These are phyloP conservation scores for Cinnamomum micranthum DNA, from an alignment of 164 flowering plant genomes.

Conservation along the genomic window DNA sequence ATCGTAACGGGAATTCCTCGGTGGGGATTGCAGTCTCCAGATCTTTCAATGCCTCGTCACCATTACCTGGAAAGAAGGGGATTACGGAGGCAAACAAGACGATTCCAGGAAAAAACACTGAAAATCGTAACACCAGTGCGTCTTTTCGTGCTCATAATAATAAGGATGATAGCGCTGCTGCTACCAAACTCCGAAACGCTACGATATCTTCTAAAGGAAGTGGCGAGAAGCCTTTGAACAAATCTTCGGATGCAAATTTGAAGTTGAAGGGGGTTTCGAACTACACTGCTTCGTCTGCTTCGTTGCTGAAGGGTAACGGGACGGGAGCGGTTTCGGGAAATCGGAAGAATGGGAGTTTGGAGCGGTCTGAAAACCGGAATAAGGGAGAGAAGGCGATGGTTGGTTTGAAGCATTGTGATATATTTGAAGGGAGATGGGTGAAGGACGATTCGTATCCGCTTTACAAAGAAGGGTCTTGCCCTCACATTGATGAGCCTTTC, in stretches of 20 bases:
- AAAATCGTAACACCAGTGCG: background rate
- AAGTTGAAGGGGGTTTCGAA: conserved; percentile 20
- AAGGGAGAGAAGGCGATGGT: conserved; percentile 19
- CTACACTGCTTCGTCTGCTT: conserved; percentile 39
- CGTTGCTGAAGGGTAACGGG: conserved; percentile 20
- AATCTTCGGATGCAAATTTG: background rate
- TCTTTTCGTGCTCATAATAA: background rate
- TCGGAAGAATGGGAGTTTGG: conserved; percentile 20
- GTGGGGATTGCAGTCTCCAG: background rate
- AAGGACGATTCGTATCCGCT: conserved; percentile 80
- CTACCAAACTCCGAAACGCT: background rate
- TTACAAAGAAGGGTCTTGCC: conserved; percentile 76
- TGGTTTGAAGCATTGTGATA: conserved; percentile 53
- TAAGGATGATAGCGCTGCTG: background rate
- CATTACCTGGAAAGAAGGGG: background rate
- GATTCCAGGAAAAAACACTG: background rate
- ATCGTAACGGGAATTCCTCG: background rate
- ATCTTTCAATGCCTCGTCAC: background rate
- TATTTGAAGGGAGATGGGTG: conserved; percentile 87
- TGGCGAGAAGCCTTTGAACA: background rate
- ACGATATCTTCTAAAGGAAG: background rate
- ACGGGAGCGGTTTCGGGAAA: conserved; percentile 8
- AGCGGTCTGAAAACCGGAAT: background rate
- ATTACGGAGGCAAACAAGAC: background rate
- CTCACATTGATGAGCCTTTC: conserved; percentile 75